Evolutionary conservation across 2,329 filamentous ascomycete genomes (phyloP).

Genomic region (Sphaerostilbella broomeana): DNA sequence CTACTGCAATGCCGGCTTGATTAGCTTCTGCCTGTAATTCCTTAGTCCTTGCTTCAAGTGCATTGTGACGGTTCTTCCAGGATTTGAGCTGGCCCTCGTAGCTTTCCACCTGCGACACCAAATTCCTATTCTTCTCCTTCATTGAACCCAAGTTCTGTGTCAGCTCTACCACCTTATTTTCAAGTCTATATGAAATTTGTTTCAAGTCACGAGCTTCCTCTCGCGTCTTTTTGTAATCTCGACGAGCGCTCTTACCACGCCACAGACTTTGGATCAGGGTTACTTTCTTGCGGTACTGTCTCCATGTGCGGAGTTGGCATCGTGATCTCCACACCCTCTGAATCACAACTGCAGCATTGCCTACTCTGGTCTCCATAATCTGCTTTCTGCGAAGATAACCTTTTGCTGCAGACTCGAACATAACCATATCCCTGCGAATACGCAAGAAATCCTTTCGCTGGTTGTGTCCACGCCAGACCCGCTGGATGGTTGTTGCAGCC

Average conservation of each 20-base stretch:
- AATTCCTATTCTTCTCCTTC: constrained; percentile 88
- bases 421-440: constrained; percentile 76
- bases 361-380: constrained; percentile 88
- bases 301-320: constrained; percentile 71
- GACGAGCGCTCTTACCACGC: constrained; percentile 76
- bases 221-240: constrained; percentile 80
- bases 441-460: constrained; percentile 73
- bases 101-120: constrained; percentile 84
- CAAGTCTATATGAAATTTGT: constrained; percentile 98
- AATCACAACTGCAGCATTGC: constrained; percentile 84
- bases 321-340: constrained; percentile 85
- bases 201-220: constrained; percentile 97
- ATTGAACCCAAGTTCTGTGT: constrained; percentile 88
- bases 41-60: constrained; percentile 81
- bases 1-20: constrained; percentile 91
- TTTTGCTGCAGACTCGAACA: constrained; percentile 85
- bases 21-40: constrained; percentile 96
- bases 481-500: constrained; percentile 89
- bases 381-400: constrained; percentile 85
- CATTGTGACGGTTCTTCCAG: constrained; percentile 88
- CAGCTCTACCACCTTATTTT: constrained; percentile 98
- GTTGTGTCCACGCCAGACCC: constrained; percentile 89
- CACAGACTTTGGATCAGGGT: constrained; percentile 87
- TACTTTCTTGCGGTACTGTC: constrained; percentile 82
- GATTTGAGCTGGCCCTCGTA: constrained; percentile 95